Evolutionary conservation across 257 asterid genomes (phyloP).

Genomic region (Rubia yunnanensis): DNA sequence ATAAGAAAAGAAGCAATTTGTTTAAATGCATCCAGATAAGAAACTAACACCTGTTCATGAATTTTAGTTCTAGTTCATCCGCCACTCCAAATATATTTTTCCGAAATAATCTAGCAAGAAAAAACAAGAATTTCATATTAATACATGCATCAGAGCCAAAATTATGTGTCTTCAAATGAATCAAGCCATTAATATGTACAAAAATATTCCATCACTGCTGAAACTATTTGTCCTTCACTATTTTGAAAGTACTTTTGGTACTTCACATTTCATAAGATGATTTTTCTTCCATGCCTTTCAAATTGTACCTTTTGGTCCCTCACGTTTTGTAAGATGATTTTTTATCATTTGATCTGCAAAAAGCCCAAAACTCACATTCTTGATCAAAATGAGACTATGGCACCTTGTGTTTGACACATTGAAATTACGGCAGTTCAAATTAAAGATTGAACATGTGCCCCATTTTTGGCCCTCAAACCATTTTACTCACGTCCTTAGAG

Average conservation of each 20-base stretch:
- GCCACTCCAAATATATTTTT: conserved; percentile 92
- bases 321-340: background rate
- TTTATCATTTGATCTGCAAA: too few relatives aligned
- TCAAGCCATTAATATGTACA: background rate
- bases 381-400: background rate
- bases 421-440: background rate
- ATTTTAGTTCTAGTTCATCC: conserved; percentile 92
- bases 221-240: background rate
- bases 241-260: background rate
- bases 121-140: conserved; percentile 12
- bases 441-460: background rate
- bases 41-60: conserved; percentile 60
- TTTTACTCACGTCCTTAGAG: background rate
- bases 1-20: background rate
- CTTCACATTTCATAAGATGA: background rate
- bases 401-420: too few relatives aligned
- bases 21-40: conserved; percentile 11
- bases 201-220: background rate
- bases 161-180: background rate
- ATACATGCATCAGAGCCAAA: background rate
- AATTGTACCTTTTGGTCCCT: background rate
- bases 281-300: background rate
- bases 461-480: background rate
- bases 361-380: background rate
- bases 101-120: conserved; percentile 55